A percentile compares a stretch with the other conserved stretches of the same genome.
Conservation (phyloP, 108 stramenopile species). For the Skeletonema potamos region DNA sequence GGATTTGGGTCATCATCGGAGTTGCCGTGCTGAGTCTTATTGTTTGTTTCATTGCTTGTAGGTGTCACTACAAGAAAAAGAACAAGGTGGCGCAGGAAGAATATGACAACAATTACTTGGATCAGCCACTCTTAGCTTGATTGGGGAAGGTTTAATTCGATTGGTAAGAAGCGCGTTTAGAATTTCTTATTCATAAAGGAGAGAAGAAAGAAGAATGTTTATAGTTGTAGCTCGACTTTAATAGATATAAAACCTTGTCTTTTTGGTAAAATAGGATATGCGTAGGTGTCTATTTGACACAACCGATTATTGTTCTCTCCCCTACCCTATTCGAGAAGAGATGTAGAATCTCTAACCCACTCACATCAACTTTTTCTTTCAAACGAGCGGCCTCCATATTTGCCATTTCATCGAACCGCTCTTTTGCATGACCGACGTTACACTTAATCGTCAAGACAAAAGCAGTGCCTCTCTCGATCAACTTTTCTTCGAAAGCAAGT, state of each 20-base stretch:
- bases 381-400: slow-evolving; percentile 45
- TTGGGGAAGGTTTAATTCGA: not conserved
- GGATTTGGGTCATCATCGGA: not conserved
- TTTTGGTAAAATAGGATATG: too few relatives aligned
- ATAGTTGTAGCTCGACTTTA: not conserved
- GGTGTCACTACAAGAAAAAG: not conserved
- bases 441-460: slow-evolving; percentile 71
- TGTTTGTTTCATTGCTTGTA: not conserved
- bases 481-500: slow-evolving; percentile 23
- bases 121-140: not conserved
- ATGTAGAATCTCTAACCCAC: slow-evolving; percentile 45
- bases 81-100: not conserved
- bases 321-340: slow-evolving; percentile 60
- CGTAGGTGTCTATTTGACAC: slow-evolving; percentile 7
- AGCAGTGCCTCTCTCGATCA: slow-evolving; percentile 31
- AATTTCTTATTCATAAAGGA: not conserved
- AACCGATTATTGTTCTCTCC: slow-evolving; percentile 65
- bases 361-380: slow-evolving; percentile 7
- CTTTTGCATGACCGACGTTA: slow-evolving; percentile 53
- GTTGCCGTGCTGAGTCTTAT: not conserved
- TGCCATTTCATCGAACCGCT: slow-evolving; percentile 48
- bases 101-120: not conserved
- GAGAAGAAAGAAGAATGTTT: not conserved
- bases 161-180: not conserved
- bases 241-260: too few relatives aligned